Evolutionary conservation across 352 stramenopile species (phyloP).

Genomic region (Globisporangium sylvaticum): DNA sequence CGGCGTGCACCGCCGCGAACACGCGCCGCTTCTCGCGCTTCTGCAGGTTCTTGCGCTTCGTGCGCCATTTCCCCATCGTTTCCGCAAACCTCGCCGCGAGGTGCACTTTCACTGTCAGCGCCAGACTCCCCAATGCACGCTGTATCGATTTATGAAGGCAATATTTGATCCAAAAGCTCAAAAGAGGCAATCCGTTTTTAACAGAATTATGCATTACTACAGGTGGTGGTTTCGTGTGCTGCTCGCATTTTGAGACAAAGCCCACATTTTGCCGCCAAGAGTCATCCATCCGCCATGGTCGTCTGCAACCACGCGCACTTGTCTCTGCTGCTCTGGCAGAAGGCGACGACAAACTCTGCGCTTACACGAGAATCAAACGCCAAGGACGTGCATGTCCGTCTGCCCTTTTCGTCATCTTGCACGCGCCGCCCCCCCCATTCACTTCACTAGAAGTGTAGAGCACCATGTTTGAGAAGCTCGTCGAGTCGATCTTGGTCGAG

Average conservation of each 20-base stretch:
- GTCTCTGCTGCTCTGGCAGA: not conserved
- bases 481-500: conserved; percentile 82
- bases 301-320: not conserved
- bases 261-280: conserved; percentile 12
- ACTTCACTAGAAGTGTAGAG: not conserved
- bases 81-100: not conserved
- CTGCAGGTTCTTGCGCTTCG: conserved; percentile 70
- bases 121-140: not conserved
- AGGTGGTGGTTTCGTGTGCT: conserved; percentile 1
- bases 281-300: conserved; percentile 1
- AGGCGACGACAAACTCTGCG: not conserved
- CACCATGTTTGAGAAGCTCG: conserved; percentile 81
- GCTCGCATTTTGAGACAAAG: conserved; percentile 5
- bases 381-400: not conserved
- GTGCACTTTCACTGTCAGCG: not conserved
- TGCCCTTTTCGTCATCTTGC: not conserved
- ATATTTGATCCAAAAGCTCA: not conserved
- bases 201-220: not conserved
- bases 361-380: not conserved
- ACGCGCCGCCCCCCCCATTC: not conserved
- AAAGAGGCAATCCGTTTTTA: not conserved
- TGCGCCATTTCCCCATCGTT: conserved; percentile 47
- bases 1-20: conserved; percentile 48
- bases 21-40: conserved; percentile 72
- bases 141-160: not conserved